Base-by-base conservation (phyloP, 2,329 filamentous ascomycete genomes). In the Claviceps maximensis region DNA sequence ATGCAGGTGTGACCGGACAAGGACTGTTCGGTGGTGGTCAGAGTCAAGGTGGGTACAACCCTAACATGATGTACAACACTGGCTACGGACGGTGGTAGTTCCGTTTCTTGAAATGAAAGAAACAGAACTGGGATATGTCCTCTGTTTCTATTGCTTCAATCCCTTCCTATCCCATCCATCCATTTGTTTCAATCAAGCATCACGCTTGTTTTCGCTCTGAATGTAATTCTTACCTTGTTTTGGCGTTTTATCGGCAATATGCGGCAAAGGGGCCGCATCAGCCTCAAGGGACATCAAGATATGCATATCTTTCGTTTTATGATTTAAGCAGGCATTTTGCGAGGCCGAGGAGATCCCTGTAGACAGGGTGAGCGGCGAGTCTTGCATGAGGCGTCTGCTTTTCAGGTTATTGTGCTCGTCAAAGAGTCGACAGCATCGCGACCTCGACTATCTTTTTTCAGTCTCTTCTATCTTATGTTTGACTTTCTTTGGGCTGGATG, bases 31-130 rank as follows among this genome's bases (percentile, higher is more conserved):
- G 85, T 74, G 85, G 85, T 74, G 87, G 87, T 74, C 86, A 85
- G 78, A 78, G 75, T 68, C 86, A 95, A 91, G 89, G 89, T 93
- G 89, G 88, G 86, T 95, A 94, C 82, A 89, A 86, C 68, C 80
- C 82, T 64, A 83, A 77, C 71, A 86, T 88, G 81, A 87, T 95
- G 79, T 95, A 95, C 69, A 79, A 78, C 71, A 76, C 79, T 68
- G 81, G 80, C 67, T 83, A 83, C 69, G 74, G 76, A 65, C 77
- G 84, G 67, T 89, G 85, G 84, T 88, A 69, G 63, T 58, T 62
- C 46, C 29, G 38, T n/a, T n/a, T 40, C 21, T 52, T 51, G 44
- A 29, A 21, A 29, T 42, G 17, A 47, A 40, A 23, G 27, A 44
- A 49, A 25, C 42, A 47, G 29, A 40, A 52, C 25, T n/a, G 49